Evolutionary conservation across 2,329 filamentous ascomycete genomes (phyloP), one percentile per base, ranked within the genome.

Genomic region (Dactylellina sp.): DNA sequence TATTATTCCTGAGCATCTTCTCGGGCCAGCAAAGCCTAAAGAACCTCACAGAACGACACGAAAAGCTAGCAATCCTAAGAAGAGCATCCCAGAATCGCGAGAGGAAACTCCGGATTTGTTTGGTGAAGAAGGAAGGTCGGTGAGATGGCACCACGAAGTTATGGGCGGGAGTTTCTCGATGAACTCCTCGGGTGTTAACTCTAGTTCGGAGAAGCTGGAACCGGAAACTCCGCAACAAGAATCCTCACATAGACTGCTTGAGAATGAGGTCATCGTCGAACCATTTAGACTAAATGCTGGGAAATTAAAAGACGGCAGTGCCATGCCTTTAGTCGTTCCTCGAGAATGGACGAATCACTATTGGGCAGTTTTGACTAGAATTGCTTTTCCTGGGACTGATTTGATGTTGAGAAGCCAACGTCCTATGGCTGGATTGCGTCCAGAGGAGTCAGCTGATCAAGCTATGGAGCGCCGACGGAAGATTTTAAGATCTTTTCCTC

Each of bases 241-340:
- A 40, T 68, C 71, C 9, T 55, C 61, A 4, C 61, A 68, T 20
- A 40, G 71, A 39, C 42, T 75, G 22, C 71, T 75, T 16, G 71
- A 75, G 40, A 68, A 68, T 42, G 71, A 66, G 24, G 35, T 66
- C 40, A 75, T 75, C 25, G 20, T 75, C n/a, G 71, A 75, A 28
- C 71, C 71, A 40, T 75, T 63, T 37, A 46, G 62, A 16, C 62
- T 56, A 12, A 35, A 63, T 40, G 71, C 56, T 5, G 62, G 62
- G 11, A 62, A 35, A 28, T 32, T 68, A 20, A 37, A 52, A 11
- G 62, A 75, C 32, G 71, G 71, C 11, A 57, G 24, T 2, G 46
- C 18, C 0, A 75, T 66, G 63, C 71, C 71, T 3, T 20, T 75
- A 14, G 71, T 75, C n/a, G 62, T 75, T 7, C 40, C 62, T 1